Evolutionary conservation across 768 basidiomycete species (phyloP).

Genomic region (Galerina sulciceps): DNA sequence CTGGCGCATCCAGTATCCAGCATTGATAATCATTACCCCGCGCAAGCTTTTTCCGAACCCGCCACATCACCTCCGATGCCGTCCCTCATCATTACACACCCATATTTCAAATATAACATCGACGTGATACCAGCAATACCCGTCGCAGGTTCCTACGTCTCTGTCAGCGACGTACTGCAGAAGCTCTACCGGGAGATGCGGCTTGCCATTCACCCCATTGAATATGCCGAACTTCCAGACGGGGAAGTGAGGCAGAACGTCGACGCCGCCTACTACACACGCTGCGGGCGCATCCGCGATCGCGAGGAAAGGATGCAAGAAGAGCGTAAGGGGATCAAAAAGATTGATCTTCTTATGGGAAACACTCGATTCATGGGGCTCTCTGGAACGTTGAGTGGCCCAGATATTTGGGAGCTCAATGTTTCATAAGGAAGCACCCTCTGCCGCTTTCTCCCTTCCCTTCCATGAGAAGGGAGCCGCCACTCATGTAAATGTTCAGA

Average conservation of each 20-base stretch:
- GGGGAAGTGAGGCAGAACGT: conserved; percentile 39
- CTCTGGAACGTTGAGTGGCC: conserved; percentile 43
- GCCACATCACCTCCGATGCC: conserved; percentile 47
- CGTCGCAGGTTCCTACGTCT: conserved; percentile 34
- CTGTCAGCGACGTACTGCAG: conserved; percentile 54
- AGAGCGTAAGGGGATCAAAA: conserved; percentile 52
- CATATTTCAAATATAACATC: conserved; percentile 36
- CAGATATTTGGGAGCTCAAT: conserved; percentile 50
- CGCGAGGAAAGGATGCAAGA: conserved; percentile 37
- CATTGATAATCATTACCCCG: conserved; percentile 20
- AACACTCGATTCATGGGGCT: conserved; percentile 52
- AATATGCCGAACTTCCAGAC: conserved; percentile 44
- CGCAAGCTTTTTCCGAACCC: conserved; percentile 40
- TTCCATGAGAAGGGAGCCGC: not conserved
- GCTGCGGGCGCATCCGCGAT: conserved; percentile 40
- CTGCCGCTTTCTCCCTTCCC: conserved; percentile 1
- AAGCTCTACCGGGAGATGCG: conserved; percentile 53
- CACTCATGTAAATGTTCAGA: not conserved
- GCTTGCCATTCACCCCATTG: conserved; percentile 42
- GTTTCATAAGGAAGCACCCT: conserved; percentile 24
- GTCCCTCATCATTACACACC: conserved; percentile 36
- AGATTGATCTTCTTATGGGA: conserved; percentile 58
- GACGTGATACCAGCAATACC: conserved; percentile 33
- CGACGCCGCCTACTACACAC: conserved; percentile 47
- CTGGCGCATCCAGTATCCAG: conserved; percentile 36